These are phyloP conservation scores for Hordeum marinum DNA, from an alignment of 176 grass and related monocot genomes.

Conservation along the genomic window DNA sequence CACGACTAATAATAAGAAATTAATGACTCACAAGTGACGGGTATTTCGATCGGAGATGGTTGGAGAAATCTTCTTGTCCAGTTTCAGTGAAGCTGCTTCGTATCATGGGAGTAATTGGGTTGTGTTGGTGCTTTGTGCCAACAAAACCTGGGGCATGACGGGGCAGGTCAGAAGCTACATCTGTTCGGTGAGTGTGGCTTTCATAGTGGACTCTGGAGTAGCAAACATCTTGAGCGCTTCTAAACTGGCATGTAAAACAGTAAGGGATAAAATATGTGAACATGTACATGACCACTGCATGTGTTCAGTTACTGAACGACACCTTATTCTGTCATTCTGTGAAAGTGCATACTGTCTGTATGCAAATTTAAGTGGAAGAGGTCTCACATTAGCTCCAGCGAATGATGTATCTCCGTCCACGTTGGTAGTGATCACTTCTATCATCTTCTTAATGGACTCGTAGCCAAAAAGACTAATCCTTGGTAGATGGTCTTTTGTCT, in stretches of 20 bases:
- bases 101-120: not conserved
- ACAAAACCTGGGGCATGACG: not conserved
- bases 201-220: not conserved
- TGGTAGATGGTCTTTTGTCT: not conserved
- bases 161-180: not conserved
- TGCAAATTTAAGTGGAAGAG: not conserved
- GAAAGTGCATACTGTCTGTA: not conserved
- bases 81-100: not conserved
- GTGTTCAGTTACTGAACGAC: not conserved
- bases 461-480: slow-evolving; percentile 5
- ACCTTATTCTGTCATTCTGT: not conserved
- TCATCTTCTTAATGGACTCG: not conserved
- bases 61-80: not conserved
- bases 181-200: not conserved
- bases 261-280: not conserved
- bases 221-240: not conserved
- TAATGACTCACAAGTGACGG: not conserved
- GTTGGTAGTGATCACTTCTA: not conserved
- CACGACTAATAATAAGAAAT: not conserved
- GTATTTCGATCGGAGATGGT: not conserved
- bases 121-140: not conserved
- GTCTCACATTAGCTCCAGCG: not conserved
- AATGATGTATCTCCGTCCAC: not conserved
- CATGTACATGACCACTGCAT: not conserved
- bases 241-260: not conserved